Evolutionary conservation across 768 basidiomycete genomes (phyloP), one percentile per base, ranked within the genome.

Genomic region (Russula emetica): DNA sequence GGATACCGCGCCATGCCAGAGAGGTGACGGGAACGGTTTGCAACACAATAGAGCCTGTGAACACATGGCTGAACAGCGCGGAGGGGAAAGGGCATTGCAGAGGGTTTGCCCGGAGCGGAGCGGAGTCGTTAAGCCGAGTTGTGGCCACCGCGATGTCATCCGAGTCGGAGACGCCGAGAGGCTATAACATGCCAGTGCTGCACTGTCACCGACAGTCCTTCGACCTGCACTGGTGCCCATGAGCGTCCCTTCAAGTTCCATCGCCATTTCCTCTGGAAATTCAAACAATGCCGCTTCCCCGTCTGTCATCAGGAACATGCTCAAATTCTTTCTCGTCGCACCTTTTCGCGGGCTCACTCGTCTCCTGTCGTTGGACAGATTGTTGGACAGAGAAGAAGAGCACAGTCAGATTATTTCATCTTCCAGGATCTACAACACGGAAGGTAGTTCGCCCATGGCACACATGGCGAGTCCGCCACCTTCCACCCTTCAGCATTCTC

Each of bases 401-500:
- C 49, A 36, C 26, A 50, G 26, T 51, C 63, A 60, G 5, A n/a
- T 58, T 2, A 56, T 40, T 9, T 47, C 40, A 18, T 66, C 38
- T 54, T 51, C 34, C 47, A 32, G 32, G 7, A 52, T 16, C 24
- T 51, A 55, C 34, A 22, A 42, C 66, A 59, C 61, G 47, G 68
- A 62, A 24, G 57, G 32, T 26, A 26, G 60, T 32, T 10, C 51
- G 5, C 50, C 32, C 26, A 52, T 60, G 24, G 47, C 30, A 49
- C 66, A 55, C 49, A 58, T 60, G 55, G 56, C 45, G 14, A 55
- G 52, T 61, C 54, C 65, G 24, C 63, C 69, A 45, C 49, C 66
- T 58, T 11, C 34, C 24, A 40, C 63, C 61, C 64, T 64, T 52
- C 55, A 49, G 73, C 63, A 69, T 14, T 68, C 85, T 51, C 85